Evolutionary conservation across 331 rosid species (phyloP).

Genomic region (Quercus phellos): DNA sequence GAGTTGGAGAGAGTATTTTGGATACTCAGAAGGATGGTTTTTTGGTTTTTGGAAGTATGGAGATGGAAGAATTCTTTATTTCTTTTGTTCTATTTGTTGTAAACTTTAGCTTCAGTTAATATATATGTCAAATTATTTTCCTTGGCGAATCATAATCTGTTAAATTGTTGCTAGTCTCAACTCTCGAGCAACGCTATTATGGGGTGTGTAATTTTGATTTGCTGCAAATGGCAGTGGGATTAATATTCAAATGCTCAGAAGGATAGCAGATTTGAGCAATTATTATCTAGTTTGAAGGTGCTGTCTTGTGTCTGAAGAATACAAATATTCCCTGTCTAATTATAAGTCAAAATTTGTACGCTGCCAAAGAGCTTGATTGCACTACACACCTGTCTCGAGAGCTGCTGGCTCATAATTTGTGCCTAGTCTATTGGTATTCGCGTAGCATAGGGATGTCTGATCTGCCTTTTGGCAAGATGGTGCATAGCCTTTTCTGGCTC

Average conservation of each 20-base stretch:
- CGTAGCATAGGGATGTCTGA: neutral
- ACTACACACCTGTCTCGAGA: neutral
- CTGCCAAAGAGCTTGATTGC: neutral
- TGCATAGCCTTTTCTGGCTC: conserved; percentile 6
- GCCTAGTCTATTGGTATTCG: neutral
- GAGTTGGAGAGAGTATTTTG: neutral
- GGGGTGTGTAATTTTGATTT: neutral
- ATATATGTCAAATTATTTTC: neutral
- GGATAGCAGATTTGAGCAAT: neutral
- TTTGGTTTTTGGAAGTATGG: too few species aligned
- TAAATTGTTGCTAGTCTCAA: neutral
- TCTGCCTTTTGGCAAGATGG: conserved; percentile 12
- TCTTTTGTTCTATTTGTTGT: neutral
- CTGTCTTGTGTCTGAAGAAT: neutral
- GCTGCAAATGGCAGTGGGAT: neutral
- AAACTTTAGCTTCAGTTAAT: neutral
- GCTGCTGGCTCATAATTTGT: neutral
- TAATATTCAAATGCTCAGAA: neutral
- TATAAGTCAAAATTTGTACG: neutral
- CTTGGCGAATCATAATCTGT: neutral
- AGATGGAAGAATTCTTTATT: neutral
- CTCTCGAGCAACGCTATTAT: too few species aligned
- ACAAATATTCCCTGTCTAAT: neutral
- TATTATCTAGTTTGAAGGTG: neutral
- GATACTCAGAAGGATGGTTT: neutral